These are phyloP conservation scores for Camellia sinensis DNA, from an alignment of 148 eudicot genomes.

Conservation along the genomic window DNA sequence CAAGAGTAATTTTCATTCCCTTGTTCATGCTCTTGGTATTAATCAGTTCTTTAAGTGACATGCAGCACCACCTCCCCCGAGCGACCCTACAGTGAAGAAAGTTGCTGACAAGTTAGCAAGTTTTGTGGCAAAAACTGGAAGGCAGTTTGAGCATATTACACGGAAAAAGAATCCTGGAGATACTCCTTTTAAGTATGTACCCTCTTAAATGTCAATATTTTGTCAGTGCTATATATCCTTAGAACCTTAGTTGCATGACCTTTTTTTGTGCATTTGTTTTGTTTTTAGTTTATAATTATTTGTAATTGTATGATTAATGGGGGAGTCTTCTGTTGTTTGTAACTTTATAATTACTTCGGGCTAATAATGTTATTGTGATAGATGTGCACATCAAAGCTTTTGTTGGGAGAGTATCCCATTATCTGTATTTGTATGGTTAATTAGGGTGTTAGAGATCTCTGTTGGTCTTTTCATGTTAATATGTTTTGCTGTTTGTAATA, in stretches of 20 bases:
- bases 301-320: background rate
- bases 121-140: conserved; percentile 97
- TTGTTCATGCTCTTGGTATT: conserved; percentile 94
- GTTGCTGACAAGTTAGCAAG: conserved; percentile 95
- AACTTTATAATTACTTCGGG: background rate
- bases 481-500: background rate
- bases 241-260: background rate
- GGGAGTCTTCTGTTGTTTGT: background rate
- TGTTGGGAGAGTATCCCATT: background rate
- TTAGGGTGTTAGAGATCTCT: background rate
- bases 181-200: conserved; percentile 88
- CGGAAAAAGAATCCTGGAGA: conserved; percentile 95
- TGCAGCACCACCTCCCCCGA: conserved; percentile 97
- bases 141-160: conserved; percentile 87
- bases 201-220: conserved; percentile 1
- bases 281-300: background rate
- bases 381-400: background rate
- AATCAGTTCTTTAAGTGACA: conserved; percentile 97
- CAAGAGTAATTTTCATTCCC: conserved; percentile 85
- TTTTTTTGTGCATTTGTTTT: background rate
- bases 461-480: background rate
- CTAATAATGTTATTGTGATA: background rate
- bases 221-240: background rate
- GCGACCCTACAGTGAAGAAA: conserved; percentile 90
- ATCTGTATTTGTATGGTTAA: background rate